Evolutionary conservation across 179 eudicot genomes (phyloP).

Genomic region (Beta macrorhiza): DNA sequence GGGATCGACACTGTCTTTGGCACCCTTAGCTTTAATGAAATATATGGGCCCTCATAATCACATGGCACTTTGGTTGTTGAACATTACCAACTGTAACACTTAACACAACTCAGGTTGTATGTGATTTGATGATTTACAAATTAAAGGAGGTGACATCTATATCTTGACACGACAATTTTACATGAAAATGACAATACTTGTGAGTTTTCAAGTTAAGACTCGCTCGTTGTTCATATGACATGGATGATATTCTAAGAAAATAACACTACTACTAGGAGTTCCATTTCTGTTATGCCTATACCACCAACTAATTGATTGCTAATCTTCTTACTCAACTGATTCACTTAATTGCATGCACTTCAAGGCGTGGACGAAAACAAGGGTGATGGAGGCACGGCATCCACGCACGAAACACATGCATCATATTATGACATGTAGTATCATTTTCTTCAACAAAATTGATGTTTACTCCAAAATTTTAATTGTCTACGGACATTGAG

Average conservation of each 20-base stretch:
- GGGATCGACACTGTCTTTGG: background rate
- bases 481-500: no score
- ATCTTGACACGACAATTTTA: constrained; percentile 11
- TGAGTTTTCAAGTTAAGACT: background rate
- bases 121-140: constrained; percentile 18
- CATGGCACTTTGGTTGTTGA: constrained; percentile 24
- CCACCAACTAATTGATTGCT: no score
- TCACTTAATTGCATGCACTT: no score
- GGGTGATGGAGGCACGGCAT: no score
- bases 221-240: background rate
- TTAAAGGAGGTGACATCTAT: background rate
- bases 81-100: constrained; percentile 10
- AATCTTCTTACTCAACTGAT: no score
- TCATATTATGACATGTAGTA: no score
- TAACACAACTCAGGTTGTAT: constrained; percentile 6
- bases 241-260: background rate
- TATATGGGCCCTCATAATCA: constrained; percentile 25
- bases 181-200: constrained; percentile 23
- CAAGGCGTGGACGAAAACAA: no score
- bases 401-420: no score
- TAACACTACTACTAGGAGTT: no score
- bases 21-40: background rate
- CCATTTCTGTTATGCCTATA: no score
- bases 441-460: no score
- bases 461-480: no score